These are phyloP conservation scores for Irpex rosettiformis DNA, from an alignment of 1,284 basidiomycete species.

Conservation along the genomic window DNA sequence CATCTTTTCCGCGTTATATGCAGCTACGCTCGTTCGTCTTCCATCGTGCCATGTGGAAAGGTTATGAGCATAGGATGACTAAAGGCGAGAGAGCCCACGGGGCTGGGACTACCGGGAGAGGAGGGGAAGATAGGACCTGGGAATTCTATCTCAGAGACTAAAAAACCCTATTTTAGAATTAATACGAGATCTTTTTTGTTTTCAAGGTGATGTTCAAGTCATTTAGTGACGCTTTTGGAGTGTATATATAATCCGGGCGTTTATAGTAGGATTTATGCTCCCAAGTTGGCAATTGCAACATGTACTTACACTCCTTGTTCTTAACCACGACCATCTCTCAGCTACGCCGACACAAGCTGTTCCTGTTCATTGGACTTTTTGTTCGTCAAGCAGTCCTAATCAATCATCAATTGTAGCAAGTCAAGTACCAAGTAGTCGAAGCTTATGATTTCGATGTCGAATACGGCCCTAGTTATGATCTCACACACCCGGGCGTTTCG, in stretches of 20 bases:
- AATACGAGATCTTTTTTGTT: too few species aligned
- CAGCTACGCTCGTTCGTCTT: conserved; percentile 86
- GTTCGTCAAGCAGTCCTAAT: too few species aligned
- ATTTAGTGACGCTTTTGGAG: background rate
- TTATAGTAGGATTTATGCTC: too few species aligned
- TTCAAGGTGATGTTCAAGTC: background rate
- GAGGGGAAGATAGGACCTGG: conserved; percentile 78
- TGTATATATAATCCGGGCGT: too few species aligned
- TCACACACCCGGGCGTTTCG: background rate
- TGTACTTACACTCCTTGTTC: too few species aligned
- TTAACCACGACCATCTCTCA: too few species aligned
- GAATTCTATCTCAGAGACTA: conserved; percentile 58
- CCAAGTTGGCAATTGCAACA: too few species aligned
- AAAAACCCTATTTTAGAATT: too few species aligned
- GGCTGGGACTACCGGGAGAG: conserved; percentile 61
- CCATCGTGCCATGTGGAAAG: conserved; percentile 67
- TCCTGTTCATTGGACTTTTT: too few species aligned
- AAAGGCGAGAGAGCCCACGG: conserved; percentile 75
- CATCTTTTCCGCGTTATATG: conserved; percentile 64
- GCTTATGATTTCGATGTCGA: background rate
- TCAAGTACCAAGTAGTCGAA: background rate
- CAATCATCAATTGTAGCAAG: background rate
- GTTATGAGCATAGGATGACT: conserved; percentile 91
- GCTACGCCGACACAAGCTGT: too few species aligned
- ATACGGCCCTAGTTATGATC: background rate